Conservation (phyloP, 2,329 filamentous ascomycete species). For the Clarireedia sp. region DNA sequence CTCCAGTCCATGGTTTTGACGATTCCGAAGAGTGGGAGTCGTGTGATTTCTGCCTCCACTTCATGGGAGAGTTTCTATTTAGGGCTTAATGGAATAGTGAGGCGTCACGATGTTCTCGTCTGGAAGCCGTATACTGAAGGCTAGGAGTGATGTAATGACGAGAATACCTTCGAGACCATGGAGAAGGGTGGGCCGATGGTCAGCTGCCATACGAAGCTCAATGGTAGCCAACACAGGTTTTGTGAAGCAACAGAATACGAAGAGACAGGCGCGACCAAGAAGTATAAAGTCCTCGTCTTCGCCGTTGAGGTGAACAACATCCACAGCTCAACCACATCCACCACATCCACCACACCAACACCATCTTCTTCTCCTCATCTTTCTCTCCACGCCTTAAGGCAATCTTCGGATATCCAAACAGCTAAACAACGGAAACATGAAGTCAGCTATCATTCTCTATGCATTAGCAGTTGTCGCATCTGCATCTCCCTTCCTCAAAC, state of each 20-base stretch:
- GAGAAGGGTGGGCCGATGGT: not conserved
- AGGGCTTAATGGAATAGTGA: not conserved
- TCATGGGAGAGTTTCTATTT: not conserved
- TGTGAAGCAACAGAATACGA: no score
- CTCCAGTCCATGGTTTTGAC: not conserved
- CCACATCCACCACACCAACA: not conserved
- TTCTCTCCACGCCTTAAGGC: not conserved
- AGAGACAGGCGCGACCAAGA: no score
- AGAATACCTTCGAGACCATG: not conserved
- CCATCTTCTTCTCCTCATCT: not conserved
- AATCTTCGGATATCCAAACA: not conserved
- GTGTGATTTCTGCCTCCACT: not conserved
- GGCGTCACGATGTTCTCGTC: not conserved
- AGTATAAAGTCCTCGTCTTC: no score
- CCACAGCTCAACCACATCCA: not conserved
- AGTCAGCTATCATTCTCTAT: not conserved
- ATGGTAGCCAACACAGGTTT: no score
- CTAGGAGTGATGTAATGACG: not conserved
- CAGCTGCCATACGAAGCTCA: no score
- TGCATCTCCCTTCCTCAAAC: conserved; percentile 1
- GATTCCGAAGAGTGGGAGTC: not conserved
- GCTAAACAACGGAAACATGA: not conserved
- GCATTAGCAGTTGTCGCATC: not conserved
- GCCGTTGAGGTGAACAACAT: not conserved
- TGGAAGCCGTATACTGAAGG: not conserved